Base-by-base conservation (phyloP, 306 rosid genomes). In the Aeschynomene evenia region DNA sequence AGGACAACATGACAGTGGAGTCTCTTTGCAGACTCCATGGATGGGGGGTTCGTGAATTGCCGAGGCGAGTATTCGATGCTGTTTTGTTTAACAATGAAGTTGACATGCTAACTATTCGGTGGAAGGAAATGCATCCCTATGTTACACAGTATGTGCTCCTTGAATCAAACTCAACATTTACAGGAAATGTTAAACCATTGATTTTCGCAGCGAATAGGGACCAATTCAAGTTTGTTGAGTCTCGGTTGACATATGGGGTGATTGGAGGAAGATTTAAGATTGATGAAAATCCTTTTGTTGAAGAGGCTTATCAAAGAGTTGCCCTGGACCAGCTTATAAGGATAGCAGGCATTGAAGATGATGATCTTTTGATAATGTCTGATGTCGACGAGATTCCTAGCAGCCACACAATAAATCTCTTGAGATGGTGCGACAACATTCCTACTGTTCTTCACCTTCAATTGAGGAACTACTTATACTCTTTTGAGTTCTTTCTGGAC, bases 371-470 rank as follows among this genome's bases (percentile, higher is more conserved):
- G 82, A 89, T 91, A 63, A 89, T 91, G 96, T 89, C 97, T 11
- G 97, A 91, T 65, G 97, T 91, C 8, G 98, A 92, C 19, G 98
- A 92, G 88, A 92, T 92, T 77, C 98, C 98, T 0, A 92, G 96
- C 12, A 91, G 88, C 7, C 96, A 92, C 84, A 92, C 98, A 1
- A 77, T 92, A 55, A 82, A 92, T 67, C 98, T 92, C 62, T 85
- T 92, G 88, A 77, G 98, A 63, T 89, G 98, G 98, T 92, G 98
- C 7, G 89, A 89, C 7, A 77, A 83, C 4, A 79, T 77, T 24
- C 98, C 98, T 0, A 81, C 83, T 2, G 45, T 89, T 51, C 85
- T 92, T 72, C 98, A 92, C 74, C 96, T 92, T 33, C 86, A 82
- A 59, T 70, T 89, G 59, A 85, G 51, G 83, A 85, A 92, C 65